Evolutionary conservation across 371 early-diverging fungal genomes (phyloP), one percentile per base, ranked within the genome.

Genomic region (Basidiobolus heterosporus): DNA sequence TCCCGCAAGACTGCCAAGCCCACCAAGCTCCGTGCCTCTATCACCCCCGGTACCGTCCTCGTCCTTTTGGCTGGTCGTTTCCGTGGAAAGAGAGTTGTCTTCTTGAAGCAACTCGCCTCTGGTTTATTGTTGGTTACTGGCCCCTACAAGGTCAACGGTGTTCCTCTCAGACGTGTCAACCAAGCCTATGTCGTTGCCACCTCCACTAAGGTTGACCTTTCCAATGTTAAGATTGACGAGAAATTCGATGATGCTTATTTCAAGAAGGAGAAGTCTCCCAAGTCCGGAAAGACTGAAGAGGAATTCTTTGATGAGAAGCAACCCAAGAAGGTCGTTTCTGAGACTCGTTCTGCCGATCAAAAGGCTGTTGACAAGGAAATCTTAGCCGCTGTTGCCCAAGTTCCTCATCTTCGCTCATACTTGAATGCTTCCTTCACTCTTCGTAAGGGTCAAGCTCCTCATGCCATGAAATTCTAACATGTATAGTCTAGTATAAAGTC

Each of bases 121-220:
- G 98, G 98, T 60, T 79, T 96, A 54, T 73, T 97, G 54, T 79
- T 97, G 55, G 91, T 96, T 58, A 85, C 94, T 55, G 98, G 98
- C 50, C 98, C 98, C 51, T 88, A 81, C 87, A 85, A 84, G 77
- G 61, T 93, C 70, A 97, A 97, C 81, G 98, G 98, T 59, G 91
- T 97, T 38, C 98, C 98, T 51, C 72, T 97, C 57, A 80, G 88
- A 58, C 90, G 98, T 53, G 92, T 97, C 72, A 89, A 92, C 83
- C 93, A 91, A 74, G 89, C 94, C 54, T 96, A 92, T 69, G 96
- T 90, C 57, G 83, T 95, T 63, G 93, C 96, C 58, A 97, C 96
- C 64, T 89, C 94, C 60, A 91, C 96, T 74, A 90, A 90, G 78
- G 60, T 97, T 35, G 91, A 95, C 62, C 54, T 96, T 48, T 68